Evolutionary conservation across 495 filamentous ascomycete species (phyloP).

Genomic region (Penicilliopsis zonata): DNA sequence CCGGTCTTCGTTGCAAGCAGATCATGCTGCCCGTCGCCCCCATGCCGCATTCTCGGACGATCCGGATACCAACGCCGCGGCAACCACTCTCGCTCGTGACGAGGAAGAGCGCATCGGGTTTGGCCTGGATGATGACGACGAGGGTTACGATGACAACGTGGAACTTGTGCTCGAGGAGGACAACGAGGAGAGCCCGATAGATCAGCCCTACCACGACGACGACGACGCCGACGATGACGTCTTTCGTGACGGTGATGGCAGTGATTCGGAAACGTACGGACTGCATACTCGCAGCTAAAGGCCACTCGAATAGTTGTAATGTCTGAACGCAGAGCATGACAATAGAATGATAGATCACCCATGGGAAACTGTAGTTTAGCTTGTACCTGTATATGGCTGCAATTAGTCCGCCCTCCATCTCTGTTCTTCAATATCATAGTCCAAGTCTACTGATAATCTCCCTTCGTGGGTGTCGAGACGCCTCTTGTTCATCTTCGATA

Average conservation of each 20-base stretch:
- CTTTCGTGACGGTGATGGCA: constrained; percentile 27
- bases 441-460: too few species aligned
- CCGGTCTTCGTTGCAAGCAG: constrained; percentile 25
- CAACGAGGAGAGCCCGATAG: constrained; percentile 13
- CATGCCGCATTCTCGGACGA: constrained; percentile 35
- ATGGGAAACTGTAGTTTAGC: too few species aligned
- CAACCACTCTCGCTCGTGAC: constrained; percentile 32
- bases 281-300: constrained; percentile 22
- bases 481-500: too few species aligned
- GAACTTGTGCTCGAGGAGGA: constrained; percentile 31
- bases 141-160: constrained; percentile 28
- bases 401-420: too few species aligned
- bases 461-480: too few species aligned
- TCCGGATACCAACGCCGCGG: constrained; percentile 27
- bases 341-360: too few species aligned
- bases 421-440: too few species aligned
- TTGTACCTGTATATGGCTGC: too few species aligned
- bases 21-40: constrained; percentile 27
- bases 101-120: constrained; percentile 39
- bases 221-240: constrained; percentile 43
- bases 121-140: constrained; percentile 28
- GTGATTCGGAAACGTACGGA: constrained; percentile 29
- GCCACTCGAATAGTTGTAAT: constrained; percentile 2
- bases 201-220: constrained; percentile 34
- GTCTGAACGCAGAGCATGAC: background rate